Evolutionary conservation across 176 grass and related monocot genomes (phyloP).

Genomic region (Oryza glumipatula): DNA sequence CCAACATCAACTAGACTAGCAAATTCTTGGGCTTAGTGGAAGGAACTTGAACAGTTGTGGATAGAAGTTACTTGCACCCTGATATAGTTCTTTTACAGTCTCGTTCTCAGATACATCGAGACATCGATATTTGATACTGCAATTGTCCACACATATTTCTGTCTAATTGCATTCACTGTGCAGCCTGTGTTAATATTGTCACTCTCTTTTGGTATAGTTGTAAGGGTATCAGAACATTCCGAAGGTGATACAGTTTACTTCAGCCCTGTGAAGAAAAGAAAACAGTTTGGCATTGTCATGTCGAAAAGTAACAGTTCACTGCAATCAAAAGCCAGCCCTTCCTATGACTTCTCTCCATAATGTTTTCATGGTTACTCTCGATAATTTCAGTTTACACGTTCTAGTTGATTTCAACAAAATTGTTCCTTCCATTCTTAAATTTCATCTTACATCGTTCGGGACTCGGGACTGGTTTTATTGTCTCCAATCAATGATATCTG

Average conservation of each 20-base stretch:
- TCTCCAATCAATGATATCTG: neutral
- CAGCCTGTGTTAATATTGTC: neutral
- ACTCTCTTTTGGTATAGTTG: neutral
- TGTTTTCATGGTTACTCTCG: neutral
- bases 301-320: neutral
- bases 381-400: neutral
- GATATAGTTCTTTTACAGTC: constrained; percentile 1
- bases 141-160: neutral
- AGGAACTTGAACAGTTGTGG: neutral
- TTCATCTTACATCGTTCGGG: neutral
- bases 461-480: neutral
- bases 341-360: neutral
- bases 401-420: neutral
- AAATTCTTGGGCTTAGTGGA: neutral
- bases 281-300: neutral
- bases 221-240: neutral
- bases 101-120: neutral
- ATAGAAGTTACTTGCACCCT: neutral
- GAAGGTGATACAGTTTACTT: neutral
- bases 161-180: neutral
- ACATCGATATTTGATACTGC: neutral
- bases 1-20: constrained; percentile 1
- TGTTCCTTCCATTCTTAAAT: neutral
- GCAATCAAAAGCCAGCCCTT: neutral
- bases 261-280: neutral